Conservation (phyloP, 805 yeast species). For the Wickerhamiella lipophila region DNA sequence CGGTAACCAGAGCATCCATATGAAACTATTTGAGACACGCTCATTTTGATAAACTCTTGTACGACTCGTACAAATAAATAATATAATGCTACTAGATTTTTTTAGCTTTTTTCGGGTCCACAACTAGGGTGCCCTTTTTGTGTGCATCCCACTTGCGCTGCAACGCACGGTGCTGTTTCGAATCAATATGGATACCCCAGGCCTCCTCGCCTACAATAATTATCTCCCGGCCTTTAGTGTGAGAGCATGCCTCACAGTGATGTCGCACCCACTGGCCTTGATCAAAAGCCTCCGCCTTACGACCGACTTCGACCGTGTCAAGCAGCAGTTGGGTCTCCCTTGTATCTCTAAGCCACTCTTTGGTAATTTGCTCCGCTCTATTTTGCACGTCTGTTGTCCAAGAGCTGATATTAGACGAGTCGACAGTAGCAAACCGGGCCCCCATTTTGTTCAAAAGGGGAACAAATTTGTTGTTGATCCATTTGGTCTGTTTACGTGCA, state of each 20-base stretch:
- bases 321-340: conserved; percentile 26
- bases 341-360: conserved; percentile 27
- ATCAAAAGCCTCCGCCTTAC: conserved; percentile 22
- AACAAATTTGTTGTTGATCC: conserved; percentile 66
- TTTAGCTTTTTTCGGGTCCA: not conserved
- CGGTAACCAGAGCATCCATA: not conserved
- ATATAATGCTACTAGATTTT: not conserved
- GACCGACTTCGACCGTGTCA: conserved; percentile 26
- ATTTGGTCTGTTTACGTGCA: conserved; percentile 77
- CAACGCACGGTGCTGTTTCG: conserved; percentile 55
- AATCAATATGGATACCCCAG: conserved; percentile 53
- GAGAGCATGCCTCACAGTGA: conserved; percentile 53
- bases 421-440: conserved; percentile 52
- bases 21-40: not conserved
- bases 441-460: conserved; percentile 49
- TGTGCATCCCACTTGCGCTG: not conserved
- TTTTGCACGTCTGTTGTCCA: conserved; percentile 50
- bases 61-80: not conserved
- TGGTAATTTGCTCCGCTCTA: conserved; percentile 43
- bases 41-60: not conserved
- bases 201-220: conserved; percentile 61
- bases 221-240: conserved; percentile 37
- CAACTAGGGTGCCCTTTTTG: not conserved
- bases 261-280: conserved; percentile 49
- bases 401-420: conserved; percentile 55